A percentile compares a stretch with the other conserved stretches of the same genome.
Evolutionary conservation across 2,329 filamentous ascomycete species (phyloP).

Genomic region (Dactylella cylindrospora): DNA sequence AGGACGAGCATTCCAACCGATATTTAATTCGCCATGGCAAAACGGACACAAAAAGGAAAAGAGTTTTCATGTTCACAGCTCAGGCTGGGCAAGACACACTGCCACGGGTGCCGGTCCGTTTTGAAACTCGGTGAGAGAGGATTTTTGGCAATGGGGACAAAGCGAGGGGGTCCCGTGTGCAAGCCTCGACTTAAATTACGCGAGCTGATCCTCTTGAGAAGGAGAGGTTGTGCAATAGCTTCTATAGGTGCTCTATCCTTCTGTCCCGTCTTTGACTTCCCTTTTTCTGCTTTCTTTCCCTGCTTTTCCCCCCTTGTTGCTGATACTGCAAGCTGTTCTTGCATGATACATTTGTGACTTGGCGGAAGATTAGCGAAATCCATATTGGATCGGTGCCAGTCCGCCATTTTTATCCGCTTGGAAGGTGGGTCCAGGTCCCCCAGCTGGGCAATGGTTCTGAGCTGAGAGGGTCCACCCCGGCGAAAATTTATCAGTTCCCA

Average conservation of each 20-base stretch:
- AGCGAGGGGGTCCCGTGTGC: constrained; percentile 4
- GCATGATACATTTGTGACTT: constrained; percentile 19
- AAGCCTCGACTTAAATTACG: constrained; percentile 22
- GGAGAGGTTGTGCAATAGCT: constrained; percentile 1
- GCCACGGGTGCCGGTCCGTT: constrained; percentile 43
- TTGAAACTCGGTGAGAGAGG: constrained; percentile 34
- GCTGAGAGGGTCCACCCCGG: too few species aligned
- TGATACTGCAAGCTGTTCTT: constrained; percentile 17
- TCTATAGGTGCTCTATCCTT: constrained; percentile 3
- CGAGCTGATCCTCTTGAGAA: constrained; percentile 30
- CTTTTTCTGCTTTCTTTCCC: neutral
- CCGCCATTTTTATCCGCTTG: constrained; percentile 21
- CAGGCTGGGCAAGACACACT: constrained; percentile 3
- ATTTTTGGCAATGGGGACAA: constrained; percentile 9
- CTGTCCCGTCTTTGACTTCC: constrained; percentile 1
- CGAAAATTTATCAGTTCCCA: too few species aligned
- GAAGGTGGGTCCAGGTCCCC: constrained; percentile 39
- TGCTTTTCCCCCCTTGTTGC: constrained; percentile 20
- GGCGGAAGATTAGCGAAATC: constrained; percentile 40
- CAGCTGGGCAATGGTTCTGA: too few species aligned
- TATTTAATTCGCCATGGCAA: constrained; percentile 16
- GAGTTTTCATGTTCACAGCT: constrained; percentile 9
- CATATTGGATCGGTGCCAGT: constrained; percentile 22
- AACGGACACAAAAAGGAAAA: neutral
- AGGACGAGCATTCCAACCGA: constrained; percentile 39